A percentile compares a stretch with the other conserved stretches of the same genome.
Evolutionary conservation across 208 protist species (phyloP).

Genomic region (Acanthamoeba triangularis): DNA sequence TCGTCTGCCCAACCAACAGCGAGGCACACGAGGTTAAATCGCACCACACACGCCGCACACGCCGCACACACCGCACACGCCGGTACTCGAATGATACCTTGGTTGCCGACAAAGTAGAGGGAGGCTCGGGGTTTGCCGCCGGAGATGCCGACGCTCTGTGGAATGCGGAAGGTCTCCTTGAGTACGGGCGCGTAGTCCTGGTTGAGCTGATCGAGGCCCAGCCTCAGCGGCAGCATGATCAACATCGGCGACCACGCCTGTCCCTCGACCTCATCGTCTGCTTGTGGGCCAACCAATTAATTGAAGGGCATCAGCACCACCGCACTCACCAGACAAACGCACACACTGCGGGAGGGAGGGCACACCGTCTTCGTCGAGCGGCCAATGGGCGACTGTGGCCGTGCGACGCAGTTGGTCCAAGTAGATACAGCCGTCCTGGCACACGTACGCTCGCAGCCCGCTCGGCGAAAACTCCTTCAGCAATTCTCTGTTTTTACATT

Average conservation of each 20-base stretch:
- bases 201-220: constrained; percentile 52
- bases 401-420: background rate
- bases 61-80: background rate
- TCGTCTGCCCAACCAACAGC: background rate
- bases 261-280: background rate
- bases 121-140: constrained; percentile 83
- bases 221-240: constrained; percentile 35
- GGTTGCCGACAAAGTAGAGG: constrained; percentile 82
- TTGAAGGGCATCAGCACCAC: background rate
- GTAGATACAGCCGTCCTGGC: constrained; percentile 48
- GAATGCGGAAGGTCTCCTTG: constrained; percentile 35
- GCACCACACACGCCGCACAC: background rate
- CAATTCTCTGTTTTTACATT: background rate
- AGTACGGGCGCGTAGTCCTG: constrained; percentile 8
- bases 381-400: background rate
- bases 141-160: constrained; percentile 79
- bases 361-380: background rate
- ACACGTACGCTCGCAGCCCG: constrained; percentile 26
- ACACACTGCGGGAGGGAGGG: background rate
- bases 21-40: background rate
- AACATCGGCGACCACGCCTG: constrained; percentile 38
- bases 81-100: background rate
- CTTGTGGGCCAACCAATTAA: too few species aligned
- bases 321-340: background rate
- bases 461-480: constrained; percentile 23